Evolutionary conservation across 495 filamentous ascomycete genomes (phyloP), one percentile per base, ranked within the genome.

Genomic region (Penicillium nucicola): DNA sequence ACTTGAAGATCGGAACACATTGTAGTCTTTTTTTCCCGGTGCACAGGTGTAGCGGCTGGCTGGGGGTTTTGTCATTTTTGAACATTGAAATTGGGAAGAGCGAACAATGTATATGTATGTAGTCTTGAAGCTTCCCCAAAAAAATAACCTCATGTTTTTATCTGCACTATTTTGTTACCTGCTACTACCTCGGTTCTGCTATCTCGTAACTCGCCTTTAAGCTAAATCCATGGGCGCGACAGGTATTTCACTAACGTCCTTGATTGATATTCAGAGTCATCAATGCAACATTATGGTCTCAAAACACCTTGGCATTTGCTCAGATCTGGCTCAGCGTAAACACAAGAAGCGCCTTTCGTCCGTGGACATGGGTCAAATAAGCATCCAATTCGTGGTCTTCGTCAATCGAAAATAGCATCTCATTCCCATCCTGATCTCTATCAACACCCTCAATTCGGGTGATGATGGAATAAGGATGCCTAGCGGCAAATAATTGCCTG

Each of bases 321-420:
- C 40, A 61, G 48, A 57, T 56, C 46, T 60, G 60, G n/a, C 51
- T 53, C 47, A 73, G 53, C 23, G 57, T 62, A 43, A 88, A 79
- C n/a, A 76, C 64, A 66, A 92, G 87, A 9, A 75, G 83, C 3
- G 83, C 81, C 65, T 87, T 88, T 50, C 79, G 76, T 7, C 76
- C 84, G 47, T 76, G 65, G 4, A 85, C 74, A 64, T 86, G 83
- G 35, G 68, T 69, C 52, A 92, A 58, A 67, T 88, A 92, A 2
- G 81, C 83, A 48, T 80, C 80, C 43, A 92, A 56, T 67, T 90
- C 86, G 37, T 80, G 80, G 58, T 90, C 86, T 25, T 83, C 75
- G 45, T 84, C 82, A 57, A 92, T 83, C 23, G 69, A 60, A 60
- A 85, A 75, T 5, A 64, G 61, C 42, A 83, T 64, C 64, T 86